Conservation (phyloP, 2,329 filamentous ascomycete genomes). For the Acrocalymma vagum region DNA sequence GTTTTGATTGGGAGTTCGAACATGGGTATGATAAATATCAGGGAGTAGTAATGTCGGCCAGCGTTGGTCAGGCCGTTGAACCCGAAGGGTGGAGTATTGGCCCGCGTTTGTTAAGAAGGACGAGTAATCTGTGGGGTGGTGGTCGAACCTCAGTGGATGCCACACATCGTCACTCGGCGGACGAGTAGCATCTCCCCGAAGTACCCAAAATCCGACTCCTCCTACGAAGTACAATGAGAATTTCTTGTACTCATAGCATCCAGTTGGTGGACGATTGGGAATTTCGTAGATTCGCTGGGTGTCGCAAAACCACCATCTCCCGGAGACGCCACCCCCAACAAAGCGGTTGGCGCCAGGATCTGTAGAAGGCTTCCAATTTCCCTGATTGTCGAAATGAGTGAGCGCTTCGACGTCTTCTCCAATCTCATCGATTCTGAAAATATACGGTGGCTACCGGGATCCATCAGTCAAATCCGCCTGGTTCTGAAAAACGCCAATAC, state of each 20-base stretch:
- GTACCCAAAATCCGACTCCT: constrained; percentile 30
- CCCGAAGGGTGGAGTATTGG: constrained; percentile 13
- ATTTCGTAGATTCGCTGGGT: constrained; percentile 13
- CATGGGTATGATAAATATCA: constrained; percentile 29
- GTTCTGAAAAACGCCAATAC: constrained; percentile 6
- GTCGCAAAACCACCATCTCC: constrained; percentile 25
- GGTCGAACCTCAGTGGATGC: constrained; percentile 32
- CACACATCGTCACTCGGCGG: constrained; percentile 15
- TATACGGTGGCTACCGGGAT: constrained; percentile 22
- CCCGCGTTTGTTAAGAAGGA: constrained; percentile 35
- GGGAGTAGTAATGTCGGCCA: constrained; percentile 35
- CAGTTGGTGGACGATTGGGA: background rate
- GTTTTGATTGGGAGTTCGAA: background rate
- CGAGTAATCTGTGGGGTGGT: constrained; percentile 19
- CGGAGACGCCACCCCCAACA: constrained; percentile 15
- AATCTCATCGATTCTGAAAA: constrained; percentile 40
- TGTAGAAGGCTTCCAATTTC: constrained; percentile 26
- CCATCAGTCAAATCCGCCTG: constrained; percentile 5
- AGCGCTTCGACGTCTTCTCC: constrained; percentile 11
- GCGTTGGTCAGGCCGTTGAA: constrained; percentile 12
- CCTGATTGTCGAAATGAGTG: constrained; percentile 1
- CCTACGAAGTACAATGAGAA: constrained; percentile 29
- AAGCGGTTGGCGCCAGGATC: constrained; percentile 6
- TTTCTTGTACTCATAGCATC: constrained; percentile 8
- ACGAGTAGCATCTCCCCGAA: constrained; percentile 22